Base-by-base conservation (phyloP, 805 yeast genomes). In the Nakazawaea ishiwadae region DNA sequence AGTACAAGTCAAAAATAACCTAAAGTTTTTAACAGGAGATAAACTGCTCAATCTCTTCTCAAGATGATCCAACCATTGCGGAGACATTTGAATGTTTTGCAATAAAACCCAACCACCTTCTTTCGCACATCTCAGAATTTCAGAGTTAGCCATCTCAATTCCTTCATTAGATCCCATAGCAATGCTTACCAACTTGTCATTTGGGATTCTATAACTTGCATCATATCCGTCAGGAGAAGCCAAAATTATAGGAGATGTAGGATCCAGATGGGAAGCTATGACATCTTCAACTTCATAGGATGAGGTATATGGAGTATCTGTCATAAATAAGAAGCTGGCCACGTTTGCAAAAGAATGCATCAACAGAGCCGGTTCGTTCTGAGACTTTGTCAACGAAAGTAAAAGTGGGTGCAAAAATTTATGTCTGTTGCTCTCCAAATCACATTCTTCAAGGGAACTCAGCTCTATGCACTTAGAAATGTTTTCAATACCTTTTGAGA, bases 121-220 rank as follows among this genome's bases (percentile, higher is more conserved):
- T n/a, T 55, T 60, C 1, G 69, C 53, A 0, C 78, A 75, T 8
- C 55, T 58, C 1, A 56, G 52, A 7, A 87, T 60, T n/a, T 77
- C 75, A 37, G 65, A 60, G 17, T 73, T 75, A 0, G 91, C 90
- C 31, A 68, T 60, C 3, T 65, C 71, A 2, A 67, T 57, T 8
- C 85, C 81, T 57, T 87, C 95, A 18, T 58, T 54, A 0, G 95
- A 77, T 0, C 96, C 97, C 75, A 90, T 68, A 0, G 96, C 75
- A 29, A 85, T 69, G 1, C 70, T 57, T 0, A 52, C 54, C 26
- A 80, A 52, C 2, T 58, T 50, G 6, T 49, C 47, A 0, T 54
- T 52, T 0, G 29, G 66, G 3, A 89, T 65, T 40, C 65, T 70
- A 42, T 66, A 66, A 0, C 84, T 73, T 0, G 91, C 80, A 58